phyloP scores from a whole-genome alignment of 2,329 filamentous ascomycete species.

The Epichloe sp. region DNA sequence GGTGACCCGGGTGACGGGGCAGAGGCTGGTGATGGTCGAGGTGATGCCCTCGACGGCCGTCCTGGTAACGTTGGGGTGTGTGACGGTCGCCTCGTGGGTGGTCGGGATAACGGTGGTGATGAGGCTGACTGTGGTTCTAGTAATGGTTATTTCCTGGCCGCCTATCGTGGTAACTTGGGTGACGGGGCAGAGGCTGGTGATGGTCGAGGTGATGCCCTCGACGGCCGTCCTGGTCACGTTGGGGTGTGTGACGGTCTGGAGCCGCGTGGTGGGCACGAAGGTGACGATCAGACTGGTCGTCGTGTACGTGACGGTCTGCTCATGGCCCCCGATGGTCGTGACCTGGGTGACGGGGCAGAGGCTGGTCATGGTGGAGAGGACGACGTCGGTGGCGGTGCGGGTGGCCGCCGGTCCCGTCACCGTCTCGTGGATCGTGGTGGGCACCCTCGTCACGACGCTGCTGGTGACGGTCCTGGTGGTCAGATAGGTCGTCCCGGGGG shows the following conservation, averaged over 20 bases:
- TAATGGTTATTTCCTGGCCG: constrained; percentile 9
- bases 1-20: constrained; percentile 25
- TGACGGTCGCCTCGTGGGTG: constrained; percentile 9
- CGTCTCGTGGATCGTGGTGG: constrained; percentile 18
- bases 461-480: constrained; percentile 14
- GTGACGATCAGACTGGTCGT: constrained; percentile 13
- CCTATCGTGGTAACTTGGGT: constrained; percentile 20
- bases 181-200: constrained; percentile 30
- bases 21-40: constrained; percentile 28
- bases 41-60: constrained; percentile 23
- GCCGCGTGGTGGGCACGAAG: constrained; percentile 16
- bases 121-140: constrained; percentile 13
- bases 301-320: constrained; percentile 10
- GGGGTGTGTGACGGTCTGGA: constrained; percentile 19
- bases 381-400: constrained; percentile 16
- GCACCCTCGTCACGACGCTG: constrained; percentile 16
- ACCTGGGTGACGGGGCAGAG: constrained; percentile 26
- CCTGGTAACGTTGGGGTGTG: constrained; percentile 14
- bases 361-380: constrained; percentile 27
- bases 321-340: constrained; percentile 7
- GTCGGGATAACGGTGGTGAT: constrained; percentile 17
- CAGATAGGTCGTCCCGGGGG: constrained; percentile 18
- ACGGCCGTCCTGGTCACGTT: constrained; percentile 16
- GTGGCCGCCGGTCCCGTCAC: constrained; percentile 18
- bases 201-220: constrained; percentile 24